Evolutionary conservation across 176 grass and related monocot species (phyloP).

Genomic region (Avena atlantica): DNA sequence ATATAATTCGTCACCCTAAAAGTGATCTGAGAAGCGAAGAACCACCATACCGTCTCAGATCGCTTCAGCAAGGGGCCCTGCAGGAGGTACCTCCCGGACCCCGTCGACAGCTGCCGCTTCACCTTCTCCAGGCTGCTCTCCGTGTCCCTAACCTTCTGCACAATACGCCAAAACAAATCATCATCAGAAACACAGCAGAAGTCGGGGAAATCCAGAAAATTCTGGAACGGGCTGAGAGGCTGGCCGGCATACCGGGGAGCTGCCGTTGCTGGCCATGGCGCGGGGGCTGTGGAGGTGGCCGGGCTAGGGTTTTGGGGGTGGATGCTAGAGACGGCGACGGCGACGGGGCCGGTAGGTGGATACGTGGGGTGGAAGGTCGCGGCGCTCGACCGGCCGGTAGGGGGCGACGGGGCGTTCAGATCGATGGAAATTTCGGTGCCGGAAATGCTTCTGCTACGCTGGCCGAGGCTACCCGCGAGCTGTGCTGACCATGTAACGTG

Average conservation of each 20-base stretch:
- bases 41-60: conserved; percentile 85
- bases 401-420: conserved; percentile 45
- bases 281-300: neutral
- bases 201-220: neutral
- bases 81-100: conserved; percentile 86
- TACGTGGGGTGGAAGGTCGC: conserved; percentile 6
- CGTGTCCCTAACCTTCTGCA: conserved; percentile 54
- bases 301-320: conserved; percentile 44
- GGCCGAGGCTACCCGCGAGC: conserved; percentile 17
- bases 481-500: conserved; percentile 46
- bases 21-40: neutral
- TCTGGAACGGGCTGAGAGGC: neutral
- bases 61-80: conserved; percentile 93
- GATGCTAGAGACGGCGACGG: neutral
- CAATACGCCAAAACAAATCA: conserved; percentile 7
- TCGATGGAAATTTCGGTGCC: conserved; percentile 40
- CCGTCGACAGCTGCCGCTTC: conserved; percentile 87
- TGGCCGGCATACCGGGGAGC: conserved; percentile 55
- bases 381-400: conserved; percentile 45
- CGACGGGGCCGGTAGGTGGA: conserved; percentile 26
- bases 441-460: conserved; percentile 50
- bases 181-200: neutral
- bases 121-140: conserved; percentile 93
- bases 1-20: neutral
- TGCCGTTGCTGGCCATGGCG: conserved; percentile 72